Evolutionary conservation across 2,329 filamentous ascomycete genomes (phyloP).

Genomic region (Hymenotorrendiella dingleyae): DNA sequence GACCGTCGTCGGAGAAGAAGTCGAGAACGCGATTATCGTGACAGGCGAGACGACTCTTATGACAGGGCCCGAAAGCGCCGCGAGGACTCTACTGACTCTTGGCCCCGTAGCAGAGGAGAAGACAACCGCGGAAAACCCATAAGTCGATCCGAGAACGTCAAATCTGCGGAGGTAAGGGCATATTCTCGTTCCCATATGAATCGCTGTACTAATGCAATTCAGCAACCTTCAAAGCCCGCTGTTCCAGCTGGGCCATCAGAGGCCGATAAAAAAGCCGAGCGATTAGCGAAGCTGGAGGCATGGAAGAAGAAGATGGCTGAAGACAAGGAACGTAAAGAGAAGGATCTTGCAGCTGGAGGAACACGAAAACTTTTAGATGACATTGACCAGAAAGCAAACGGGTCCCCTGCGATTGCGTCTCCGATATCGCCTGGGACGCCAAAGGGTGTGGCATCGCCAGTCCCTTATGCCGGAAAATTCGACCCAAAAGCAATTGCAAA

Average conservation of each 20-base stretch:
- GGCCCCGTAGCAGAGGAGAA: slow-evolving; percentile 58
- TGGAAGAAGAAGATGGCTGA: slow-evolving; percentile 87
- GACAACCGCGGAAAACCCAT: slow-evolving; percentile 53
- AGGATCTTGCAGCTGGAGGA: slow-evolving; percentile 58
- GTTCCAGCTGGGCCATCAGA: slow-evolving; percentile 52
- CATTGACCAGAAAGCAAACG: slow-evolving; percentile 64
- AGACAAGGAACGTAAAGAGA: slow-evolving; percentile 66
- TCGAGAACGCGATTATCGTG: slow-evolving; percentile 63
- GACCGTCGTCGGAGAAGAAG: slow-evolving; percentile 54
- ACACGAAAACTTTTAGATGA: slow-evolving; percentile 63
- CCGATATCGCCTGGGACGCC: slow-evolving; percentile 46
- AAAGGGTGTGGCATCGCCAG: slow-evolving; percentile 45
- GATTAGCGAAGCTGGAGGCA: slow-evolving; percentile 74
- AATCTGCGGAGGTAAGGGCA: slow-evolving; percentile 51
- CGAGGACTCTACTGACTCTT: slow-evolving; percentile 67
- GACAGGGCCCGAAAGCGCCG: slow-evolving; percentile 58
- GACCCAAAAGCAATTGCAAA: slow-evolving; percentile 83
- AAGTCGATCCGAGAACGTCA: slow-evolving; percentile 42
- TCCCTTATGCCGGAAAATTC: slow-evolving; percentile 70
- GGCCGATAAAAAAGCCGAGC: slow-evolving; percentile 72
- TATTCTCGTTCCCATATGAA: not conserved
- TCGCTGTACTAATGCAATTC: slow-evolving; percentile 10
- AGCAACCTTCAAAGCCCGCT: slow-evolving; percentile 49
- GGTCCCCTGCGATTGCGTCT: slow-evolving; percentile 37
- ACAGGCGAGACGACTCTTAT: slow-evolving; percentile 67